phyloP scores from a whole-genome alignment of 305 asterid species.

The Plantago lanceolata region DNA sequence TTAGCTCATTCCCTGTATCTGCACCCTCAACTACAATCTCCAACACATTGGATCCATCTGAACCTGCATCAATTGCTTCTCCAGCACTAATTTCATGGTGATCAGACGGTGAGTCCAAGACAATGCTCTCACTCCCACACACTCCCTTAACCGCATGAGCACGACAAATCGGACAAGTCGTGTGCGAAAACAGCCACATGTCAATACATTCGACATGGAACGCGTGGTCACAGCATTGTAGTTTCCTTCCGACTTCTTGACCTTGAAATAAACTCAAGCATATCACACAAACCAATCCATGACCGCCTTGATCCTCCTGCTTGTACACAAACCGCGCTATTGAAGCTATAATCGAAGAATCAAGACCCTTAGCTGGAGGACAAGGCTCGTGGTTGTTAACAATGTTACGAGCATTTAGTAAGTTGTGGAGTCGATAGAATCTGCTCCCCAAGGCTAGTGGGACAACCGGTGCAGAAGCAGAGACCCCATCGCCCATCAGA shows the following conservation, averaged over 20 bases:
- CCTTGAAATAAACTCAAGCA: slow-evolving; percentile 11
- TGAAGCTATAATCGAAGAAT: slow-evolving; percentile 4
- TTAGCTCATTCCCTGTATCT: slow-evolving; percentile 1
- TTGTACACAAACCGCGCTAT: slow-evolving; percentile 11
- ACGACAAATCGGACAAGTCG: slow-evolving; percentile 8
- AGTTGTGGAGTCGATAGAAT: slow-evolving; percentile 7
- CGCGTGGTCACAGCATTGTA: slow-evolving; percentile 1
- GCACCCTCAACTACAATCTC: slow-evolving; percentile 5
- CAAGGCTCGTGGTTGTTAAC: background rate
- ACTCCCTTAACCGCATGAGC: slow-evolving; percentile 7
- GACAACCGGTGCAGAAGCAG: slow-evolving; percentile 1
- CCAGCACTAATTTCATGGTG: background rate
- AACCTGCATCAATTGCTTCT: background rate
- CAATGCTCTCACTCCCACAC: background rate
- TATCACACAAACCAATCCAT: slow-evolving; percentile 12
- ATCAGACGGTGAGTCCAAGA: background rate
- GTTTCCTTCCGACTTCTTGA: slow-evolving; percentile 9
- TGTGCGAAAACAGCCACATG: slow-evolving; percentile 2
- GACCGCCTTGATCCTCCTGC: background rate
- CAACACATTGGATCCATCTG: slow-evolving; percentile 4
- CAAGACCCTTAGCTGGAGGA: slow-evolving; percentile 1
- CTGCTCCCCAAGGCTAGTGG: slow-evolving; percentile 6
- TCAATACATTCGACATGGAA: slow-evolving; percentile 14
- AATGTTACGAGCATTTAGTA: background rate
- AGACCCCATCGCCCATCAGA: slow-evolving; percentile 1